Evolutionary conservation across 208 protist species (phyloP).

Genomic region (Novymonas esmeraldas): DNA sequence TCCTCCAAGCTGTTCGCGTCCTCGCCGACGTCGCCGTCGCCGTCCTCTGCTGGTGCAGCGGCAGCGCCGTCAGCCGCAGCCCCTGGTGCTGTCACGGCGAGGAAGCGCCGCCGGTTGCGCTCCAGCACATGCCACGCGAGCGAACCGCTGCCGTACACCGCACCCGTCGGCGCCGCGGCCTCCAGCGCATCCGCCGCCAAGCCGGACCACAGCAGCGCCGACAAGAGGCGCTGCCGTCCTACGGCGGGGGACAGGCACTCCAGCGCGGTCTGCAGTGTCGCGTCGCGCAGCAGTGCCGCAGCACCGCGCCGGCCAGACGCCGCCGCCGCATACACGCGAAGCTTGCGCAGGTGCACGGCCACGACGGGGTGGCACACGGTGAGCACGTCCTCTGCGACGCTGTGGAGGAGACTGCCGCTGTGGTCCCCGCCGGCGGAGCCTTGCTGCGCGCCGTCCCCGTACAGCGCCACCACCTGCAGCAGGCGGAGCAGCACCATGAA

Average conservation of each 20-base stretch:
- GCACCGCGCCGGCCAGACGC: constrained; percentile 44
- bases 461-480: constrained; percentile 15
- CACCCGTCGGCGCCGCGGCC: neutral
- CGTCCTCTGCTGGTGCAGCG: neutral
- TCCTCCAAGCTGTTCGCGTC: neutral
- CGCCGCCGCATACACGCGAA: constrained; percentile 39
- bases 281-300: constrained; percentile 32
- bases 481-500: constrained; percentile 46
- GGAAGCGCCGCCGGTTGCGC: constrained; percentile 34
- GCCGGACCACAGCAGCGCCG: constrained; percentile 65
- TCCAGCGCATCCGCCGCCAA: constrained; percentile 20
- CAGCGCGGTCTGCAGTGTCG: constrained; percentile 25
- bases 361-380: constrained; percentile 22
- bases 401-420: neutral
- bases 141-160: constrained; percentile 61
- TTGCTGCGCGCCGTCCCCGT: constrained; percentile 17
- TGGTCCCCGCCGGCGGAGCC: neutral
- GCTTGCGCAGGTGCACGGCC: constrained; percentile 10
- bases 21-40: neutral
- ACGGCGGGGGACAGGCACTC: constrained; percentile 34
- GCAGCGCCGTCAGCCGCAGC: neutral
- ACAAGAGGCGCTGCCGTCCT: constrained; percentile 45
- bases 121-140: constrained; percentile 65
- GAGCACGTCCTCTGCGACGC: neutral
- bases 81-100: constrained; percentile 1